Evolutionary conservation across 2,329 filamentous ascomycete species (phyloP).

Genomic region (Pyrenophora tritici-repentis): DNA sequence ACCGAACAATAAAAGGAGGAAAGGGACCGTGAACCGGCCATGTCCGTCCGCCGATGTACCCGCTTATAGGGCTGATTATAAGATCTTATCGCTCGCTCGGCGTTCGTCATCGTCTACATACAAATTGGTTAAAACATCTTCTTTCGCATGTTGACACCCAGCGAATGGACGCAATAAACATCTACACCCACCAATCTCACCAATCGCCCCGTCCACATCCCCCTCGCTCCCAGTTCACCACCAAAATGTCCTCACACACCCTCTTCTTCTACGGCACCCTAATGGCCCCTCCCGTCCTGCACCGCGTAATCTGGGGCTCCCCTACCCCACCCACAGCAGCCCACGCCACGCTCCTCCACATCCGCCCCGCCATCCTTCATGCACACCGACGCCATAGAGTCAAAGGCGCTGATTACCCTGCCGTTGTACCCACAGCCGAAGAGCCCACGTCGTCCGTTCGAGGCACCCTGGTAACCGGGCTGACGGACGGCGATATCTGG

Average conservation of each 20-base stretch:
- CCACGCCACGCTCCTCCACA: conserved; percentile 61
- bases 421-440: conserved; percentile 58
- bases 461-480: conserved; percentile 74
- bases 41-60: too few relatives aligned
- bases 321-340: conserved; percentile 55
- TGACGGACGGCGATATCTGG: conserved; percentile 76
- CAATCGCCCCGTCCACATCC: too few relatives aligned
- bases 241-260: conserved; percentile 48
- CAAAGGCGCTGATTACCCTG: conserved; percentile 75
- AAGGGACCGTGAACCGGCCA: too few relatives aligned
- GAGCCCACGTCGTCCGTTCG: conserved; percentile 56
- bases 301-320: conserved; percentile 76
- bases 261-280: conserved; percentile 72
- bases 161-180: too few relatives aligned
- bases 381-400: conserved; percentile 75
- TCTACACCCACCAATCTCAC: conserved; percentile 4
- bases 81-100: too few relatives aligned
- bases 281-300: conserved; percentile 88
- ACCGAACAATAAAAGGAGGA: too few relatives aligned
- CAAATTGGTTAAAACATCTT: too few relatives aligned
- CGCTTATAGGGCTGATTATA: too few relatives aligned
- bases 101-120: too few relatives aligned
- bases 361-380: conserved; percentile 76
- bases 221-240: neutral
- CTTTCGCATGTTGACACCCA: too few relatives aligned